Evolutionary conservation across 306 rosid genomes (phyloP).

Genomic region (Begonia loranthoides): DNA sequence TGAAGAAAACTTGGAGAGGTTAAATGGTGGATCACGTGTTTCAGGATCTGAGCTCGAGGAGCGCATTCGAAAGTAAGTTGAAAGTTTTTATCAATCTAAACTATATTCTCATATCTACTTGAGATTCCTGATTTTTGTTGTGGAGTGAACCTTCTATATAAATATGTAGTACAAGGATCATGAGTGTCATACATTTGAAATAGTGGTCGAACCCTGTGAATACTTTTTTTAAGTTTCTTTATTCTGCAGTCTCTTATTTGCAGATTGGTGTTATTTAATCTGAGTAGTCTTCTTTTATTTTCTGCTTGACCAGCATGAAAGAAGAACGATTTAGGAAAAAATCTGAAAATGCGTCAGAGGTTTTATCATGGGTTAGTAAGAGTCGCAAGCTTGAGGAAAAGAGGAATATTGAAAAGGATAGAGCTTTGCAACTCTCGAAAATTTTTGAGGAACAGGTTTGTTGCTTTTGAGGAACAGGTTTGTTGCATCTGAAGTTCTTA

Average conservation of each 20-base stretch:
- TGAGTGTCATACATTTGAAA: too few relatives aligned
- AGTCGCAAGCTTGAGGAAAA: constrained; percentile 70
- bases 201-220: too few relatives aligned
- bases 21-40: constrained; percentile 14
- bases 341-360: constrained; percentile 50
- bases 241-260: too few relatives aligned
- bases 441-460: constrained; percentile 85
- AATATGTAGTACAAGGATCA: too few relatives aligned
- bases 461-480: background rate
- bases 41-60: constrained; percentile 43
- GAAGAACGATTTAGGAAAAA: constrained; percentile 68
- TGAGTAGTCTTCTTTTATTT: too few relatives aligned
- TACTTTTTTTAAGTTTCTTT: too few relatives aligned
- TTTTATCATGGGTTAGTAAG: constrained; percentile 65
- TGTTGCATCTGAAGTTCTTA: background rate
- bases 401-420: constrained; percentile 42
- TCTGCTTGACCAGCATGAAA: constrained; percentile 36
- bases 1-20: constrained; percentile 27
- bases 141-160: too few relatives aligned
- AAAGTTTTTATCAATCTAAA: background rate
- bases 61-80: constrained; percentile 59
- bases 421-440: constrained; percentile 71
- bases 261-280: too few relatives aligned
- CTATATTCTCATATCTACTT: background rate
- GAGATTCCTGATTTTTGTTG: background rate